Evolutionary conservation across 768 basidiomycete genomes (phyloP).

Genomic region (Boletus rubroflammeus): DNA sequence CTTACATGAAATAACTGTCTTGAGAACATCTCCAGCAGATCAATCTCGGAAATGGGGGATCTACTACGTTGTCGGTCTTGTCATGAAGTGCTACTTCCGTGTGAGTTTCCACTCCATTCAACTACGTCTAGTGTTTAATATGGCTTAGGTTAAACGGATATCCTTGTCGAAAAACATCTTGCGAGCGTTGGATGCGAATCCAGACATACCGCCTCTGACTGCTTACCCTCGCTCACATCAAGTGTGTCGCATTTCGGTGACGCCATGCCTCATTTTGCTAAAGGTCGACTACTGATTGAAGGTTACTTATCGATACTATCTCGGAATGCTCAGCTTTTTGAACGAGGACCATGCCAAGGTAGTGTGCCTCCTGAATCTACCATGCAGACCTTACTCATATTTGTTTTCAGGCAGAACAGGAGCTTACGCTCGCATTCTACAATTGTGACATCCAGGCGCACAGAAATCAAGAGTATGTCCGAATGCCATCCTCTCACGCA

Average conservation of each 20-base stretch:
- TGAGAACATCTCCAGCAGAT: constrained; percentile 61
- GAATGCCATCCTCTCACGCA: not conserved
- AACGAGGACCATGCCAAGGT: constrained; percentile 90
- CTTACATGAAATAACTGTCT: not conserved
- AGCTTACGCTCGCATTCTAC: constrained; percentile 83
- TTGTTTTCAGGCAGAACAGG: constrained; percentile 67
- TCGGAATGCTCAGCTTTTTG: constrained; percentile 92
- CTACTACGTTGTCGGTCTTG: constrained; percentile 87
- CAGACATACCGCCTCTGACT: constrained; percentile 75
- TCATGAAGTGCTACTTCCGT: constrained; percentile 93
- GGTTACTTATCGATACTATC: constrained; percentile 93
- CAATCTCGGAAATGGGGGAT: constrained; percentile 87
- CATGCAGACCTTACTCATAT: not conserved
- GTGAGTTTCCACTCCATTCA: constrained; percentile 41
- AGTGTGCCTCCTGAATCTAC: constrained; percentile 5
- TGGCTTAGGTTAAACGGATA: constrained; percentile 76
- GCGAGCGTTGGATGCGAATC: constrained; percentile 80
- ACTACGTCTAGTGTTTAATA: not conserved
- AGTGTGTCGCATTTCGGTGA: constrained; percentile 39
- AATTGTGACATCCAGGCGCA: constrained; percentile 69
- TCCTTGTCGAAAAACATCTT: constrained; percentile 90
- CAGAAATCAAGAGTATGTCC: constrained; percentile 79
- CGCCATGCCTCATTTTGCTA: not conserved
- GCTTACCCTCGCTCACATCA: constrained; percentile 84
- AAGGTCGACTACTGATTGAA: constrained; percentile 33